A percentile compares a stretch with the other conserved stretches of the same genome.
Conservation (phyloP, 257 asterid genomes). For the Handroanthus guayacan region DNA sequence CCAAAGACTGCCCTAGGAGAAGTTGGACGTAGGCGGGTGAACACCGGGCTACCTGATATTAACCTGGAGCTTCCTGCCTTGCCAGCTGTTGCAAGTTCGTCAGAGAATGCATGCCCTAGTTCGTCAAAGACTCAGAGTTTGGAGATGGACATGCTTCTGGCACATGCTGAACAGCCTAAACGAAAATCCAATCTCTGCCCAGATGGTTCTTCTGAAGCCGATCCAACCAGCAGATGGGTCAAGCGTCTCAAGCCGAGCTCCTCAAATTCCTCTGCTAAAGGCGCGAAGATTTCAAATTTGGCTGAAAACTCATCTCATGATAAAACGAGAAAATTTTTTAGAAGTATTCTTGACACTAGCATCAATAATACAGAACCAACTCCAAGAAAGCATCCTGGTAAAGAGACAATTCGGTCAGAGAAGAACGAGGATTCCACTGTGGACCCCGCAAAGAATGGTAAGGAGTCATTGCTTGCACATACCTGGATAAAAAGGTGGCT, state of each 20-base stretch:
- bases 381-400: slow-evolving; percentile 22
- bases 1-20: slow-evolving; percentile 36
- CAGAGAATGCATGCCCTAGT: slow-evolving; percentile 48
- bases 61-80: slow-evolving; percentile 55
- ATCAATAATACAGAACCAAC: slow-evolving; percentile 37
- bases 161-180: slow-evolving; percentile 53
- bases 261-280: slow-evolving; percentile 47
- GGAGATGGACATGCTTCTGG: slow-evolving; percentile 64
- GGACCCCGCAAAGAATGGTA: slow-evolving; percentile 25
- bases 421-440: neutral
- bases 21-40: slow-evolving; percentile 27
- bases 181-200: slow-evolving; percentile 36
- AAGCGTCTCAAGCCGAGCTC: slow-evolving; percentile 69
- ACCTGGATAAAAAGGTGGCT: slow-evolving; percentile 84
- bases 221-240: slow-evolving; percentile 70
- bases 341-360: slow-evolving; percentile 34
- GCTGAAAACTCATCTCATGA: slow-evolving; percentile 45
- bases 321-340: slow-evolving; percentile 29
- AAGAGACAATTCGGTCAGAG: slow-evolving; percentile 33
- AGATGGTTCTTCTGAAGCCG: slow-evolving; percentile 36
- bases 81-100: slow-evolving; percentile 45
- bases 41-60: slow-evolving; percentile 46
- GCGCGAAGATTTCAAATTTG: slow-evolving; percentile 48
- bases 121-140: slow-evolving; percentile 83
- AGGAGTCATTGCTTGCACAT: slow-evolving; percentile 51